A percentile compares a stretch with the other conserved stretches of the same genome.
phyloP scores from a whole-genome alignment of 192 early-diverging fungal species.

The Podila epigama region DNA sequence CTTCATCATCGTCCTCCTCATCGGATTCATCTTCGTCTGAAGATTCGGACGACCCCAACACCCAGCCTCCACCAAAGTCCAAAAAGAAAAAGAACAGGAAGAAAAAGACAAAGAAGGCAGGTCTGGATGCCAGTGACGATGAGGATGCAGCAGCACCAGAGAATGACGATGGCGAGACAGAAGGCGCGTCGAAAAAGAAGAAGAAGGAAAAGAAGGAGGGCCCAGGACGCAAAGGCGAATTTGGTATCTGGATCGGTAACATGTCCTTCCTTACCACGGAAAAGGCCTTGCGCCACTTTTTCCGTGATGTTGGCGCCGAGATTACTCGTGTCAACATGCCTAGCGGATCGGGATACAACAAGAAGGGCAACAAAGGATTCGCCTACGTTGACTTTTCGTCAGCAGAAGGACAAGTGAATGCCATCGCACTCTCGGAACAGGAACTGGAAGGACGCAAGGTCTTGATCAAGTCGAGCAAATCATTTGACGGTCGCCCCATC shows the following conservation, averaged over 20 bases:
- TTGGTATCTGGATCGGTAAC: constrained; percentile 78
- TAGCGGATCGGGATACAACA: constrained; percentile 45
- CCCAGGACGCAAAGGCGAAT: constrained; percentile 55
- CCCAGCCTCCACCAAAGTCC: constrained; percentile 50
- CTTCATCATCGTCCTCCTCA: constrained; percentile 21
- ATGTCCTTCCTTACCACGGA: constrained; percentile 65
- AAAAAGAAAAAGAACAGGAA: constrained; percentile 52
- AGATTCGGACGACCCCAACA: constrained; percentile 38
- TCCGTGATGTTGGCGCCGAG: constrained; percentile 53
- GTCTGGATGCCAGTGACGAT: constrained; percentile 22
- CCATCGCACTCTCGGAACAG: constrained; percentile 70
- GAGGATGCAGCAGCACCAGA: constrained; percentile 16
- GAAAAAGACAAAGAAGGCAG: constrained; percentile 54
- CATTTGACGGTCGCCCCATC: constrained; percentile 65
- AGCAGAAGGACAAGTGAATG: constrained; percentile 56
- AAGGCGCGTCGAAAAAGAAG: constrained; percentile 49
- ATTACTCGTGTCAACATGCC: constrained; percentile 61
- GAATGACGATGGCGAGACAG: no score
- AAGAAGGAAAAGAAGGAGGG: constrained; percentile 52
- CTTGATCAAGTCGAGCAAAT: constrained; percentile 72
- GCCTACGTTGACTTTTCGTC: constrained; percentile 76
- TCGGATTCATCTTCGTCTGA: constrained; percentile 46
- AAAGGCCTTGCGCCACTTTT: constrained; percentile 63
- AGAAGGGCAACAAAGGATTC: constrained; percentile 65
- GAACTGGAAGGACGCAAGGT: constrained; percentile 65